phyloP scores from a whole-genome alignment of 2,329 filamentous ascomycete genomes.

The Colletotrichum agaves region DNA sequence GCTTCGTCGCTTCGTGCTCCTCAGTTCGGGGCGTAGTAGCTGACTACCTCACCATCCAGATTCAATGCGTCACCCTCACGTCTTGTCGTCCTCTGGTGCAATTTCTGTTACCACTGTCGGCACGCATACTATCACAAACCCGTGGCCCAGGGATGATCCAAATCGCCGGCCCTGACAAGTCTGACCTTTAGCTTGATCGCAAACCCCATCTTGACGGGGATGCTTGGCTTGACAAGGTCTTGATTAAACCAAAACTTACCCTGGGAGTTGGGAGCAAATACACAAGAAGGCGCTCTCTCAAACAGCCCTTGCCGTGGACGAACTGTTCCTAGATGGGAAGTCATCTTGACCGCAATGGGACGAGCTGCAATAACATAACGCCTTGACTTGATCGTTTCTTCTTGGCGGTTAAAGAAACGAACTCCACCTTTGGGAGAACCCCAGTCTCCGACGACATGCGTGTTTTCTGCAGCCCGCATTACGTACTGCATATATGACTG shows the following conservation, averaged over 20 bases:
- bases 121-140: neutral
- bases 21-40: slow-evolving; percentile 1
- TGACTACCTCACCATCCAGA: neutral
- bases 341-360: neutral
- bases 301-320: neutral
- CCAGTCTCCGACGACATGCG: slow-evolving; percentile 10
- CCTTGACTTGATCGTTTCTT: neutral
- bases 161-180: slow-evolving; percentile 12
- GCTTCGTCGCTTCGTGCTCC: slow-evolving; percentile 14
- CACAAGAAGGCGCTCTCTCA: slow-evolving; percentile 5
- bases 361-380: neutral
- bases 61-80: neutral
- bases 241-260: neutral
- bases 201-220: slow-evolving; percentile 3
- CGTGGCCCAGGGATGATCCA: slow-evolving; percentile 16
- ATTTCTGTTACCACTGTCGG: neutral
- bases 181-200: slow-evolving; percentile 6
- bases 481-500: slow-evolving; percentile 10
- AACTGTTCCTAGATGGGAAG: too few relatives aligned
- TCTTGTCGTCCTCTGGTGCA: neutral
- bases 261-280: neutral
- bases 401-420: neutral
- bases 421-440: neutral
- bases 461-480: slow-evolving; percentile 22
- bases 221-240: slow-evolving; percentile 2